Conservation (phyloP, 805 yeast species). For the Sugiyamaella americana region DNA sequence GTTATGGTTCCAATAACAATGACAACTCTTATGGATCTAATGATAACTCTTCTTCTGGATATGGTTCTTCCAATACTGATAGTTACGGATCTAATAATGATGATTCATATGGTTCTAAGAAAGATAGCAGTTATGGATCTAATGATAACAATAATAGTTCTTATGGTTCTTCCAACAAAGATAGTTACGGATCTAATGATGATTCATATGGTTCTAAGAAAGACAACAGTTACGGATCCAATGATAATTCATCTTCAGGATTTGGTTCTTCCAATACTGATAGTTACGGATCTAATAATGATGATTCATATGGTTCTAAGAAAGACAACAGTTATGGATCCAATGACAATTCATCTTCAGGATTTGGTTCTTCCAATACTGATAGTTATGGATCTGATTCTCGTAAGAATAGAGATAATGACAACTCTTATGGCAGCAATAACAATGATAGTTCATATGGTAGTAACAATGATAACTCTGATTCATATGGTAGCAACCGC, state of each 20-base stretch:
- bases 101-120: slow-evolving; percentile 9
- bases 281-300: slow-evolving; percentile 21
- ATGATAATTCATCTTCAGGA: slow-evolving; percentile 26
- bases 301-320: slow-evolving; percentile 20
- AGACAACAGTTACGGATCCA: no score
- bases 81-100: slow-evolving; percentile 12
- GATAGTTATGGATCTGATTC: slow-evolving; percentile 29
- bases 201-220: slow-evolving; percentile 19
- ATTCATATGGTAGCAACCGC: slow-evolving; percentile 7
- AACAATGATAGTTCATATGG: slow-evolving; percentile 25
- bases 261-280: slow-evolving; percentile 24
- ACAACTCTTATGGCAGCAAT: slow-evolving; percentile 20
- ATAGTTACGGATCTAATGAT: slow-evolving; percentile 12
- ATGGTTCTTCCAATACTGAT: slow-evolving; percentile 8
- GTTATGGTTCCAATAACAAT: slow-evolving; percentile 14
- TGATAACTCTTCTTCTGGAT: slow-evolving; percentile 16
- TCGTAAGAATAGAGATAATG: slow-evolving; percentile 21
- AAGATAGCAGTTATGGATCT: no score
- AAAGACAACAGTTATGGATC: slow-evolving; percentile 32
- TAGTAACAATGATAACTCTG: slow-evolving; percentile 14
- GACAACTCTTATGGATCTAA: slow-evolving; percentile 13
- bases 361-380: slow-evolving; percentile 21
- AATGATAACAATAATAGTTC: slow-evolving; percentile 14
- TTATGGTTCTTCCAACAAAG: slow-evolving; percentile 12
- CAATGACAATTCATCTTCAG: slow-evolving; percentile 26